Percentiles rank a stretch among this genome's conserved stretches.
phyloP scores from a whole-genome alignment of 176 grass and related monocot genomes.

The Ensete glaucum region DNA sequence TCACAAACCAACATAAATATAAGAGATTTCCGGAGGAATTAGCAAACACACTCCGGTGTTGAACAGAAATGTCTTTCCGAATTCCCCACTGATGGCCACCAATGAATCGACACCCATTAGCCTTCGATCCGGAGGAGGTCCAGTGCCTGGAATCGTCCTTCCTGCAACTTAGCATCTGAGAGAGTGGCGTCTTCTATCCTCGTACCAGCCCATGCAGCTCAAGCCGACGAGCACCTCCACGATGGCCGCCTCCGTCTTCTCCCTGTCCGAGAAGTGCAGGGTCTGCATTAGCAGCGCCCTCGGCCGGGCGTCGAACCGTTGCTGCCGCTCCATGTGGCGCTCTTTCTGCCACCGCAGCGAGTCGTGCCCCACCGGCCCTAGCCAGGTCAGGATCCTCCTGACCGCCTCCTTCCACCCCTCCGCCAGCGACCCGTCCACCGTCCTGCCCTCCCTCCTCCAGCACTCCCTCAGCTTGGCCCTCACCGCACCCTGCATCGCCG shows the following conservation, averaged over 20 bases:
- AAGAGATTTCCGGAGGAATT: too few species aligned
- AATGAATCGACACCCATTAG: too few species aligned
- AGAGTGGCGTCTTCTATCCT: constrained; percentile 8
- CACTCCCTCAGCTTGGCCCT: constrained; percentile 51
- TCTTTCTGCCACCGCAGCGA: constrained; percentile 75
- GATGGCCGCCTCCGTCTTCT: constrained; percentile 57
- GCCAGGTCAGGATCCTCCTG: constrained; percentile 40
- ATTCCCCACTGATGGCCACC: too few species aligned
- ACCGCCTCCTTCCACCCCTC: constrained; percentile 34
- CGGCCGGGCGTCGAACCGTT: constrained; percentile 49
- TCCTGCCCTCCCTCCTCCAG: constrained; percentile 24
- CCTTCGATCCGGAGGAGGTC: too few species aligned
- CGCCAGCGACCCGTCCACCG: constrained; percentile 33
- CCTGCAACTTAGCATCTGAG: too few species aligned
- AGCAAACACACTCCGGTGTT: too few species aligned
- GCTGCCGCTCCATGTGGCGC: constrained; percentile 55
- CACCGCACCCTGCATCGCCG: constrained; percentile 40
- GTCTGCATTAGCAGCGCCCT: constrained; percentile 59
- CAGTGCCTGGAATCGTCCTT: too few species aligned
- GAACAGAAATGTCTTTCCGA: too few species aligned
- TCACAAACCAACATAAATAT: too few species aligned
- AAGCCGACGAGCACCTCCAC: constrained; percentile 65
- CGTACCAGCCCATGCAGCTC: constrained; percentile 62
- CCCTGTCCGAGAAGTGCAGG: constrained; percentile 63
- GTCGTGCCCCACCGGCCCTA: constrained; percentile 59